Conservation (phyloP, 331 rosid genomes). For the Saraca asoca region DNA sequence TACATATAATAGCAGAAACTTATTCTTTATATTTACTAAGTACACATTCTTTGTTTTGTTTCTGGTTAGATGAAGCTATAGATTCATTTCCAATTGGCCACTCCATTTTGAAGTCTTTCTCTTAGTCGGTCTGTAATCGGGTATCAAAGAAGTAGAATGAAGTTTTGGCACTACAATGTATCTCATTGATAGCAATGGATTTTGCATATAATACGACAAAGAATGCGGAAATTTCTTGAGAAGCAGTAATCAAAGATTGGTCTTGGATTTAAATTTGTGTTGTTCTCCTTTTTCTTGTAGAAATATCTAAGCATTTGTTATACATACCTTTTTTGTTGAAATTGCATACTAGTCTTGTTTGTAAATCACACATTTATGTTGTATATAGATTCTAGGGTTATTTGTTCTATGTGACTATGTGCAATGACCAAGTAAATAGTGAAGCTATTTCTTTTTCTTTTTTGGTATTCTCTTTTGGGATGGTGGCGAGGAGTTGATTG, state of each 20-base stretch:
- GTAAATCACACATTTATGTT: conserved; percentile 38
- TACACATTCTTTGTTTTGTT: conserved; percentile 34
- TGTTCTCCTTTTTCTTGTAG: conserved; percentile 44
- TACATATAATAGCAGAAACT: conserved; percentile 4
- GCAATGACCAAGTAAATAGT: conserved; percentile 4
- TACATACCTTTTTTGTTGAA: conserved; percentile 25
- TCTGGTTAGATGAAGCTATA: conserved; percentile 35
- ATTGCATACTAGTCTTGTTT: conserved; percentile 16
- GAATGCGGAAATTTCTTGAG: conserved; percentile 32
- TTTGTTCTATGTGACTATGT: conserved; percentile 29
- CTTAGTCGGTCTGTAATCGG: conserved; percentile 2
- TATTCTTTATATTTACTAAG: conserved; percentile 36
- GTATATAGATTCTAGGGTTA: conserved; percentile 22
- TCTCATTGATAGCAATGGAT: conserved; percentile 35
- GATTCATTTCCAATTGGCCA: conserved; percentile 35
- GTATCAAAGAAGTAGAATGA: conserved; percentile 24
- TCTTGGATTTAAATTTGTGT: conserved; percentile 18
- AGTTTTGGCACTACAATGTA: conserved; percentile 34
- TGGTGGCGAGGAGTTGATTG: conserved; percentile 6
- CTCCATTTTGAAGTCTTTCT: conserved; percentile 19
- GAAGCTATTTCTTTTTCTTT: too few relatives aligned
- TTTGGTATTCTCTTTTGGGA: background rate
- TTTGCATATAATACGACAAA: conserved; percentile 27
- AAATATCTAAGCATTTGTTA: conserved; percentile 34
- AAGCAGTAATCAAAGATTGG: conserved; percentile 20